These are phyloP conservation scores for Schoenoplectus triqueter DNA, from an alignment of 202 grass and related monocot species.

Conservation along the genomic window DNA sequence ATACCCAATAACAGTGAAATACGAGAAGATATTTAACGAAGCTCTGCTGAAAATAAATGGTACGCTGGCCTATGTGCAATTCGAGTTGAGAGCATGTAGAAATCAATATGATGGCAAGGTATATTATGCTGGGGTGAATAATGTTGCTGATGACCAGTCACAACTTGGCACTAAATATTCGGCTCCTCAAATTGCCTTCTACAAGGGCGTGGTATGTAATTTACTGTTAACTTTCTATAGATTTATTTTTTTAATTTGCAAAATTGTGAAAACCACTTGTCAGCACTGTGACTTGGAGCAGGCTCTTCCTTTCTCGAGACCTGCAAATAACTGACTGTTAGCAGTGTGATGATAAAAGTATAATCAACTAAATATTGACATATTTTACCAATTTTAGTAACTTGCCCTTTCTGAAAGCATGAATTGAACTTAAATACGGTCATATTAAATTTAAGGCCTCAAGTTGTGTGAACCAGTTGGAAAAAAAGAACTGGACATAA, in stretches of 20 bases:
- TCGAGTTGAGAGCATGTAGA: conserved; percentile 73
- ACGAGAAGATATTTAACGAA: conserved; percentile 62
- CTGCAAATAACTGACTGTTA: neutral
- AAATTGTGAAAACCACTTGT: neutral
- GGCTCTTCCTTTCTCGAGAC: neutral
- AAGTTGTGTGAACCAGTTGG: neutral
- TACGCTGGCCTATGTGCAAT: conserved; percentile 64
- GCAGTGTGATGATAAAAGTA: neutral
- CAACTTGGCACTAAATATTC: conserved; percentile 84
- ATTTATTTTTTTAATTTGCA: neutral
- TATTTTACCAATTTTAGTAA: neutral
- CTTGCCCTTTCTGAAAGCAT: neutral
- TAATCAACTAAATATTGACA: neutral
- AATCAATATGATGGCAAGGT: conserved; percentile 77
- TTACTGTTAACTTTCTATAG: neutral
- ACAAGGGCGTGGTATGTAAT: conserved; percentile 77
- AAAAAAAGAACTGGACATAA: neutral
- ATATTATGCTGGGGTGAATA: conserved; percentile 68
- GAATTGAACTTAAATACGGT: neutral
- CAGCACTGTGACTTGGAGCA: neutral
- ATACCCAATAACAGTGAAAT: conserved; percentile 39
- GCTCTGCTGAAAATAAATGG: conserved; percentile 71
- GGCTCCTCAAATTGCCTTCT: conserved; percentile 86
- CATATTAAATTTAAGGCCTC: neutral
- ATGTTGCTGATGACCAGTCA: conserved; percentile 70